Base-by-base conservation (phyloP, 2,329 filamentous ascomycete species). In the Sporothrix brunneoviolacea region DNA sequence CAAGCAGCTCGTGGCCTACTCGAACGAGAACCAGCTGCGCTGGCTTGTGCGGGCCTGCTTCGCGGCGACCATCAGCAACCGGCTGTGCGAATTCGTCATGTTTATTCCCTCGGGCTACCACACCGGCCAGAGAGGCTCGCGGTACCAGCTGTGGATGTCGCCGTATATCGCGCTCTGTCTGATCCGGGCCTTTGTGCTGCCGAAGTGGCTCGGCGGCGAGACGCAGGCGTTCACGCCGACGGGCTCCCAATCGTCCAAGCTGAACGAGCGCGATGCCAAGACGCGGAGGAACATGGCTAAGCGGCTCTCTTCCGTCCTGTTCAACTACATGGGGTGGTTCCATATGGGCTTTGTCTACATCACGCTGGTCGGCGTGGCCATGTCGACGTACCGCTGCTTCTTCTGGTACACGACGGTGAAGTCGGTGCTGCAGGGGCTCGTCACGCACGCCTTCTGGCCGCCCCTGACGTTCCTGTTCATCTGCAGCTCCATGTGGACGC, bases 361-460 rank as follows among this genome's bases (percentile, higher is more conserved):
- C 30, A 76, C 73, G 4, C 65, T 79, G 16, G 66, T 74, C 5
- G 74, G 69, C 3, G 75, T 78, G 30, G 68, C 69, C 7, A 59
- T 76, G 43, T 75, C 73, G 2, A 71, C 70, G 6, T 79, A 74
- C 64, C 73, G 73, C 52, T 76, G 72, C 61, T 72, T 76, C 57
- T 61, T 66, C 32, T 58, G 66, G 15, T 62, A 71, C 21, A 59
- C 65, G 66, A 69, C 9, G 64, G 28, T 33, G 10, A 48, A 54
- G 30, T 24, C 30, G 1, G 28, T 72, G n/a, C 65, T 80, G 15
- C 59, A 75, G 42, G 73, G 71, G 56, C 66, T 84, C 4, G 60
- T 83, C 36, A 81, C 78, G 0, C 78, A 82, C 60, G 77, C 77
- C 12, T 77, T 76, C 65, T 83, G 80, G 80, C 79, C 79, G 6